These are phyloP conservation scores for Coemansia sp. DNA, from an alignment of 192 early-diverging fungal species.

Conservation along the genomic window DNA sequence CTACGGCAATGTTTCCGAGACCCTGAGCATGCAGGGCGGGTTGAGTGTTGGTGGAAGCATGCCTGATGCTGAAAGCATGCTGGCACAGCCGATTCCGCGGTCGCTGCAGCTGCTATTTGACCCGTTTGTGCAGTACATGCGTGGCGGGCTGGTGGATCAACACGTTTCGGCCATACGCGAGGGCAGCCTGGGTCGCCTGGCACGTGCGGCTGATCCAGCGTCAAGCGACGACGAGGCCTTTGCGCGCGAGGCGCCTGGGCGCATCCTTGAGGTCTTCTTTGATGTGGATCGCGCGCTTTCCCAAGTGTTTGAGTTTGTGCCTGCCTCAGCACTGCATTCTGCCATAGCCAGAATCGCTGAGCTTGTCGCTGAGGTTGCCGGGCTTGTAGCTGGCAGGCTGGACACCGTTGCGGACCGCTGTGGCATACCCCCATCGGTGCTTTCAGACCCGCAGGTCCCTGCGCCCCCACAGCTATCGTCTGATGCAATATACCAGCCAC, in stretches of 20 bases:
- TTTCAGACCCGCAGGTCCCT: neutral
- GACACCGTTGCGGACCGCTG: conserved; percentile 1
- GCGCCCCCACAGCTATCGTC: neutral
- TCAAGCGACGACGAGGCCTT: conserved; percentile 15
- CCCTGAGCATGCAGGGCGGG: conserved; percentile 5
- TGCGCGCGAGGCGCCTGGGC: conserved; percentile 19
- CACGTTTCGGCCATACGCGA: conserved; percentile 18
- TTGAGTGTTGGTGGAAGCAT: conserved; percentile 39
- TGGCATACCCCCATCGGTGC: neutral
- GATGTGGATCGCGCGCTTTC: conserved; percentile 30
- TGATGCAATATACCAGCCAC: conserved; percentile 23
- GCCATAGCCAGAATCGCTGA: conserved; percentile 10
- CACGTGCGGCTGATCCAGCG: conserved; percentile 6
- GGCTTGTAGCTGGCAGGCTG: neutral
- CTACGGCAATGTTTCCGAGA: conserved; percentile 6
- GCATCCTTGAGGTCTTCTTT: conserved; percentile 27
- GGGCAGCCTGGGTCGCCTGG: conserved; percentile 17
- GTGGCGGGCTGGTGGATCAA: conserved; percentile 5
- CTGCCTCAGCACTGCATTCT: conserved; percentile 13
- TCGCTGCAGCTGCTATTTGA: conserved; percentile 40
- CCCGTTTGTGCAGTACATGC: conserved; percentile 30
- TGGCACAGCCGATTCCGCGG: conserved; percentile 16
- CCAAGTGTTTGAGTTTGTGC: conserved; percentile 22
- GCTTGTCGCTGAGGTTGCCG: conserved; percentile 15
- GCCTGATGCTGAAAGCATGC: neutral